Evolutionary conservation across 192 early-diverging fungal genomes (phyloP), one percentile per base, ranked within the genome.

Genomic region (Coemansia sp.): DNA sequence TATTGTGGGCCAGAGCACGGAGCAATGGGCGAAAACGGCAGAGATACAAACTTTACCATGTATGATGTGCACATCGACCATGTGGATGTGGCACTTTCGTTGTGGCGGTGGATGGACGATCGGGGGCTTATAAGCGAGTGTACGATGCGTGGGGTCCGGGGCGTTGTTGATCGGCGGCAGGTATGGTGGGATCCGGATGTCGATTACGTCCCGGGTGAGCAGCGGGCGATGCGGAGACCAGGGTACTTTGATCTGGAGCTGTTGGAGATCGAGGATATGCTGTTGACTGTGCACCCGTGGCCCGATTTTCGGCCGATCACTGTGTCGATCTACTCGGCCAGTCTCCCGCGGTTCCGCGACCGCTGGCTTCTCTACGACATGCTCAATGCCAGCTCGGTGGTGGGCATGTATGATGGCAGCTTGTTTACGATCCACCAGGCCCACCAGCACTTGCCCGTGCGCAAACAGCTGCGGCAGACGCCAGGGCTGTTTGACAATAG

Each of bases 351-450:
- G 14, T 86, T 98, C 36, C 74, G 95, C 20, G 84, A 90, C 57
- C 92, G 92, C 58, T 98, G 92, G 91, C 56, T 98, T 16, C 78
- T 92, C 27, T 91, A 89, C 53, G 95, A 98, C 56, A 59, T 90
- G 18, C 68, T 98, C 45, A 82, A 85, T 42, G 95, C 95, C 8
- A 85, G 87, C 38, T 82, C 81, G 4, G 85, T 94, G 47, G 85
- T 91, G 6, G 95, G 95, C 7, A 87, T 86, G 65, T 92, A 93
- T 56, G 93, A 96, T 55, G 88, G 94, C 54, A 94, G 92, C 53
- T 62, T 96, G 48, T 98, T 98, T 51, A 90, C 85, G 44, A 84
- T 96, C 14, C 90, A 93, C 60, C 82, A 84, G 38, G 83, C 89
- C n/a, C 89, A 90, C 54, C 56, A 84, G 27, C 78, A 71, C 31